Conservation (phyloP, 2,329 filamentous ascomycete genomes). For the Neonectria punicea region DNA sequence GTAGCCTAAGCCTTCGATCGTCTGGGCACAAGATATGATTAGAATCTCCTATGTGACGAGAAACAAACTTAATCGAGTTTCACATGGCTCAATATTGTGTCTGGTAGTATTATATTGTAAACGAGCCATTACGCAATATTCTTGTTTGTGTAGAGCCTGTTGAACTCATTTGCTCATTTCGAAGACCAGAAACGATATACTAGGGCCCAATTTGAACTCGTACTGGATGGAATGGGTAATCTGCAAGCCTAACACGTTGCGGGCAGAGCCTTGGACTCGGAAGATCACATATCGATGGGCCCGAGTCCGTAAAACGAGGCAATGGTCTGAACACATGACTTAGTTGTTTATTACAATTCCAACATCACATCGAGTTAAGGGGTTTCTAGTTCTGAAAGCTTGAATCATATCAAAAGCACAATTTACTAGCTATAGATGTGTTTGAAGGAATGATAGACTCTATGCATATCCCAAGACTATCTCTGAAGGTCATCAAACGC, state of each 20-base stretch:
- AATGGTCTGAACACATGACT: neutral
- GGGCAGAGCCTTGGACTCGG: neutral
- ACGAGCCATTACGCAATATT: neutral
- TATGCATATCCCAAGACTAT: neutral
- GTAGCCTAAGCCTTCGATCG: too few species aligned
- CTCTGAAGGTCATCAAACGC: conserved; percentile 7
- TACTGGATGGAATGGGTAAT: neutral
- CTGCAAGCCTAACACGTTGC: neutral
- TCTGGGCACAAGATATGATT: neutral
- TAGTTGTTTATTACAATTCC: neutral
- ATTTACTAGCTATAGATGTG: neutral
- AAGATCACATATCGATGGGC: neutral
- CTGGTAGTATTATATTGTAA: neutral
- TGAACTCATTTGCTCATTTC: neutral
- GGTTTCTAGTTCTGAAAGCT: too few species aligned
- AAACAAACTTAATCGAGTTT: neutral
- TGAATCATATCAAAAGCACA: neutral
- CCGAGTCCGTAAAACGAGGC: neutral
- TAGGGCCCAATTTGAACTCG: neutral
- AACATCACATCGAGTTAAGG: too few species aligned
- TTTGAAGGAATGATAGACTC: too few species aligned
- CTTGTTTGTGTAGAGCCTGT: neutral
- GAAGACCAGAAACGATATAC: neutral
- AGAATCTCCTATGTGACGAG: neutral
- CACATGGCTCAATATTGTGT: neutral